Evolutionary conservation across 805 yeast genomes (phyloP), one percentile per base, ranked within the genome.

Genomic region (Ogataea wickerhamii): DNA sequence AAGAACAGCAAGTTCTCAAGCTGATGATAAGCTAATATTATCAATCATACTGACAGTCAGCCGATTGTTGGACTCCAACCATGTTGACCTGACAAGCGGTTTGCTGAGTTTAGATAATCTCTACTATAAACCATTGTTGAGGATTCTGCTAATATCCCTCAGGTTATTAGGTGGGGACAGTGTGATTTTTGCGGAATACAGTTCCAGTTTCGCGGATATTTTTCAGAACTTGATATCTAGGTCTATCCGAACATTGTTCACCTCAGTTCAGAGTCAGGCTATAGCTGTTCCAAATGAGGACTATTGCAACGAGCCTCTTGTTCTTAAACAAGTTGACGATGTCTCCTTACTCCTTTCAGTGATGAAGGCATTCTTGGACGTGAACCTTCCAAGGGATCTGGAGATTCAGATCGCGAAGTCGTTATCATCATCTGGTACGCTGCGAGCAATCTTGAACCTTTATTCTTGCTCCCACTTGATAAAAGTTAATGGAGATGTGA

Each of bases 401-500:
- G 70, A 71, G 30, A 47, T 66, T 4, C 72, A 73, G 18, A 55
- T 84, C 45, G 74, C 85, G 0, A 61, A 66, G 3, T 61, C 73
- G 0, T 64, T 86, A 43, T 67, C 69, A 22, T 78, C 73, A 12
- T 67, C 73, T 17, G 87, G 82, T 2, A 73, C 87, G 0, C 67
- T 83, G 17, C 72, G 77, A 36, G 69, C 84, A 0, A 67, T 85
- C 12, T 56, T 84, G 48, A 76, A 78, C 37, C 63, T 85, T 10
- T 87, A 80, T 57, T 73, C 93, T 0, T 74, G 78, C 39, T 74
- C 93, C 0, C 85, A 83, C 48, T 59, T 74, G 24, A 62, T 80
- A 27, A 76, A 72, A 45, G 66, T 79, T 5, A 72, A 78, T 40
- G 76, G 71, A 31, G 89, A 83, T 32, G 80, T 80, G 17, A 64